These are phyloP conservation scores for Trichosporon sp. DNA, from an alignment of 1,284 basidiomycete species.

Conservation along the genomic window DNA sequence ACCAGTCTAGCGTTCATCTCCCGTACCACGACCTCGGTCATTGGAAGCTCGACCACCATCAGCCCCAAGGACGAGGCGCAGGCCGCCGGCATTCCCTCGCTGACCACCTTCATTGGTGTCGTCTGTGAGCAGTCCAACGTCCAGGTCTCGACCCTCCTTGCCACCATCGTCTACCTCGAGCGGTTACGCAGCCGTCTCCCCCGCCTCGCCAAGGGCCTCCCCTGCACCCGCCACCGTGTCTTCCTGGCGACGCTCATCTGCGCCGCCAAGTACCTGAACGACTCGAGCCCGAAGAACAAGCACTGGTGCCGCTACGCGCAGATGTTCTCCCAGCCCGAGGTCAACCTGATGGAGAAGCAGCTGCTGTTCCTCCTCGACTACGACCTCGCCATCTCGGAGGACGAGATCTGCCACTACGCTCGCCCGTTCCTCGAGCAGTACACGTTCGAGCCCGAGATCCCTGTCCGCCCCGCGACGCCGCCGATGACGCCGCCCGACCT, in stretches of 20 bases:
- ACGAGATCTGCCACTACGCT: conserved; percentile 72
- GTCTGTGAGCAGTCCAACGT: conserved; percentile 83
- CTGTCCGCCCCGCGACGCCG: conserved; percentile 25
- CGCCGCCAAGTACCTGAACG: conserved; percentile 95
- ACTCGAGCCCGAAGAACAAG: conserved; percentile 90
- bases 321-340: conserved; percentile 58
- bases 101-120: conserved; percentile 83
- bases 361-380: conserved; percentile 81
- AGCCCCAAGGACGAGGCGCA: conserved; percentile 38
- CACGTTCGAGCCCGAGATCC: conserved; percentile 15
- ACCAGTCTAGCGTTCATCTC: conserved; percentile 44
- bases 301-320: conserved; percentile 77
- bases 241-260: conserved; percentile 95
- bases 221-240: conserved; percentile 90
- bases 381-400: conserved; percentile 45
- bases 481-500: conserved; percentile 29
- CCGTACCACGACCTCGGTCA: conserved; percentile 47
- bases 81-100: conserved; percentile 61
- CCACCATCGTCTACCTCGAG: conserved; percentile 90
- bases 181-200: conserved; percentile 76
- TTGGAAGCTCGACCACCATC: conserved; percentile 46
- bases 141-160: conserved; percentile 83
- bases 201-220: conserved; percentile 79
- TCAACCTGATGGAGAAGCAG: conserved; percentile 97
- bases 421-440: conserved; percentile 60